Conservation (phyloP, 1,139 yeast genomes). For the Hemisphaericaspora xylanilytica region DNA sequence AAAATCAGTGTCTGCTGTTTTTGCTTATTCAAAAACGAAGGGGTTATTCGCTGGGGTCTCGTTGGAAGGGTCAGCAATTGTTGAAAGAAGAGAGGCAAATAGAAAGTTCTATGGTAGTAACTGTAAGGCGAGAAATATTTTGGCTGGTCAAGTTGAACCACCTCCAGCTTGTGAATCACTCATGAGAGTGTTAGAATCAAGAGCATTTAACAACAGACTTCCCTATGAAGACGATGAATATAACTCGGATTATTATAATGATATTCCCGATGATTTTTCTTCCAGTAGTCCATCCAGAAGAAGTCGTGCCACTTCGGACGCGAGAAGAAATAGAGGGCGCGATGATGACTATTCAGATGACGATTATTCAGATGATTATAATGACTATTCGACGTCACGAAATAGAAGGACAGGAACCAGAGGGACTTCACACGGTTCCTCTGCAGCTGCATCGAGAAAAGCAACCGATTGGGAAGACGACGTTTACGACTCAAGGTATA, state of each 20-base stretch:
- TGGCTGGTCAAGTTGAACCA: slow-evolving; percentile 82
- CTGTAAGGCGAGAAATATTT: slow-evolving; percentile 80
- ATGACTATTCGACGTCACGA: slow-evolving; percentile 28
- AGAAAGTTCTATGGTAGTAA: slow-evolving; percentile 87
- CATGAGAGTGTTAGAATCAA: slow-evolving; percentile 79
- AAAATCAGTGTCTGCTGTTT: slow-evolving; percentile 85
- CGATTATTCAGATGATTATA: slow-evolving; percentile 38
- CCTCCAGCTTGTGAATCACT: slow-evolving; percentile 93
- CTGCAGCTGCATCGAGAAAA: slow-evolving; percentile 11
- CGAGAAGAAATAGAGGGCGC: slow-evolving; percentile 24
- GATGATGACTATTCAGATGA: slow-evolving; percentile 35
- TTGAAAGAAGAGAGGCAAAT: slow-evolving; percentile 96
- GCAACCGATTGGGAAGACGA: slow-evolving; percentile 74
- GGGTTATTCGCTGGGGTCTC: slow-evolving; percentile 98
- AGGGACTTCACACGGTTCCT: slow-evolving; percentile 14
- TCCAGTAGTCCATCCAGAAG: slow-evolving; percentile 29
- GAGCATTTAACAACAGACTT: slow-evolving; percentile 69
- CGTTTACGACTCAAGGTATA: slow-evolving; percentile 53
- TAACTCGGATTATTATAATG: slow-evolving; percentile 63
- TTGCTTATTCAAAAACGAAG: slow-evolving; percentile 91
- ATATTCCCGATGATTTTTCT: slow-evolving; percentile 65
- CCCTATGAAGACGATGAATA: slow-evolving; percentile 50
- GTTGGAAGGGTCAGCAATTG: slow-evolving; percentile 89
- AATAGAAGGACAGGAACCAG: slow-evolving; percentile 18
- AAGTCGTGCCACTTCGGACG: slow-evolving; percentile 11